Base-by-base conservation (phyloP, 2,329 filamentous ascomycete genomes). In the Plectosphaerella cucumerina region DNA sequence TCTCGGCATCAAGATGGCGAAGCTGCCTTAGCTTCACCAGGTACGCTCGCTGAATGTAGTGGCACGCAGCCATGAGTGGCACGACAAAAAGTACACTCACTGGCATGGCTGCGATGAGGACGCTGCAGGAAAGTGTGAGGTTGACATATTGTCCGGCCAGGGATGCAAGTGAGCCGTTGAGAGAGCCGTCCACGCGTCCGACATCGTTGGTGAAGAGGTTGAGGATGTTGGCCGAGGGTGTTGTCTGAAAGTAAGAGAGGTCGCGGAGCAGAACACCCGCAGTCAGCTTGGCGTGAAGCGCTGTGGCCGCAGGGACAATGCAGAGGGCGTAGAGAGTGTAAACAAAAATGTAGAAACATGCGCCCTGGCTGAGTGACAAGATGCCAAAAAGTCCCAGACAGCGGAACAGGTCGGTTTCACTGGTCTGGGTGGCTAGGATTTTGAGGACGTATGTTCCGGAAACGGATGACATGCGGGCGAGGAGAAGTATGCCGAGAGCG, bases 291-390 rank as follows among this genome's bases (percentile, higher is more conserved):
- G 26, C 23, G 21, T 50, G 49, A 22, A 53, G 41, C 23, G 14
- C 21, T 14, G 14, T 31, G 22, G 47, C 48, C 6, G 48, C 47
- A 11, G 51, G 48, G 18, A 50, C 22, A 12, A 39, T 46, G 47
- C 48, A 45, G 20, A 45, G 44, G 12, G 20, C 34, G 47, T 47
- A 49, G 61, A 86, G 79, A 26, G 86, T 67, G 53, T 75, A 77
- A 8, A 80, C 73, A 44, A 86, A 78, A 60, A 86, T 82, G 34
- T 82, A 83, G 62, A 85, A 84, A 82, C 85, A 85, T 6, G 82
- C 82, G 67, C 86, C 78, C 23, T 86, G 70, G 81, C 85, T 43
- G 81, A 82, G 50, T 78, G 77, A 45, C 21, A 45, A 31, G 23
- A 45, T 9, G 12, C 21, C 43, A 21, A 45, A 45, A 12, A 45